Evolutionary conservation across 345 rosid species (phyloP), one percentile per base, ranked within the genome.

Genomic region (Fremontodendron californicum): DNA sequence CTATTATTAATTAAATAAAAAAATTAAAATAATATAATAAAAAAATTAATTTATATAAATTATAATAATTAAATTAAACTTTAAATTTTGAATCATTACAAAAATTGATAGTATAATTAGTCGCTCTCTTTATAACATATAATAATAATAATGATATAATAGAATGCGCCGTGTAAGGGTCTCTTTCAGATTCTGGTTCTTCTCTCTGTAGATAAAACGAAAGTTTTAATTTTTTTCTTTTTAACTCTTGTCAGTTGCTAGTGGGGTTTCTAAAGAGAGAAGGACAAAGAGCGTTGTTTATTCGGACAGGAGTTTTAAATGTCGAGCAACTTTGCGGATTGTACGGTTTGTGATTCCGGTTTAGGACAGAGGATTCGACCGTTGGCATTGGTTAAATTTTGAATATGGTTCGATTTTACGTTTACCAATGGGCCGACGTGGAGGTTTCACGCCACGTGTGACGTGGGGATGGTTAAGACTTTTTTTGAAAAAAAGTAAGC

Each of bases 81-180:
- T n/a, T n/a, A n/a, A n/a, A n/a, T n/a, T n/a, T n/a, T n/a, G n/a
- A n/a, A n/a, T n/a, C n/a, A n/a, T n/a, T n/a, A n/a, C n/a, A n/a
- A n/a, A n/a, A n/a, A n/a, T n/a, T n/a, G n/a, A n/a, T n/a, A n/a
- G n/a, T n/a, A n/a, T n/a, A n/a, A n/a, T n/a, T n/a, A n/a, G n/a
- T 76, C 82, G 77, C 77, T 84, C 80, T 73, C 52, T 63, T 19
- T 43, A 75, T 19, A 35, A 74, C 35, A 1, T 48, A 3, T 48
- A 62, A 10, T 10, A 40, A 35, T 67, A n/a, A n/a, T n/a, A n/a
- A n/a, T n/a, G n/a, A 19, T 52, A 52, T 6, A 19, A 52, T 18
- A 51, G 87, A 81, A 84, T 80, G 74, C 25, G 76, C 45, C 72
- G 84, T 88, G 91, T 86, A 92, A 83, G 90, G 80, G 87, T n/a